phyloP scores from a whole-genome alignment of 1,139 yeast species.

The Yamadazyma jaroonii region DNA sequence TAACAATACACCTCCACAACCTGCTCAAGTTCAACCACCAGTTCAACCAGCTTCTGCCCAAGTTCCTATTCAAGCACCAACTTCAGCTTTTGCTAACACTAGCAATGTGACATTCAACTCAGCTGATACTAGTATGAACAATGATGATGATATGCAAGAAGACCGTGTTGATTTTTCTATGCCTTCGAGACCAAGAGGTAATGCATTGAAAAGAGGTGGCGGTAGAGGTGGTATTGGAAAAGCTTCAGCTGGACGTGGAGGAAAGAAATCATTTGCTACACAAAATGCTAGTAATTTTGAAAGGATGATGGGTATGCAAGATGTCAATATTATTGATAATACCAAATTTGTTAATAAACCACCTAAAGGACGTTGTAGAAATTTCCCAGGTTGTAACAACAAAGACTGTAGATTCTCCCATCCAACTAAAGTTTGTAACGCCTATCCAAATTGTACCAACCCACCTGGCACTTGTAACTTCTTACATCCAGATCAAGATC shows the following conservation, averaged over 20 bases:
- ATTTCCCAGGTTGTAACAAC: conserved; percentile 74
- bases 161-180: conserved; percentile 15
- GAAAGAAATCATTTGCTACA: conserved; percentile 27
- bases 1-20: conserved; percentile 10
- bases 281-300: conserved; percentile 40
- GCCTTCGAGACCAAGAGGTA: conserved; percentile 11
- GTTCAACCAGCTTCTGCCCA: conserved; percentile 2
- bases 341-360: conserved; percentile 35
- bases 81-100: background rate
- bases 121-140: background rate
- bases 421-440: conserved; percentile 73
- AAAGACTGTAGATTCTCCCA: conserved; percentile 72
- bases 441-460: conserved; percentile 77
- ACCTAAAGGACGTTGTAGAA: conserved; percentile 65
- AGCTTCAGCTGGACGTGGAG: conserved; percentile 7
- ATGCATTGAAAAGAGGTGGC: conserved; percentile 2
- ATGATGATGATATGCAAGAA: conserved; percentile 13
- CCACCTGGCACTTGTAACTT: conserved; percentile 80
- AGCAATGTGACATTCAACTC: background rate
- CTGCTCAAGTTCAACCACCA: conserved; percentile 13
- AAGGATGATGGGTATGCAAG: conserved; percentile 34
- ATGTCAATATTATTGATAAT: conserved; percentile 18
- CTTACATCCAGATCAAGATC: conserved; percentile 84
- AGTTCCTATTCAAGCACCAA: background rate
- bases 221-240: conserved; percentile 13